Evolutionary conservation across 371 early-diverging fungal genomes (phyloP), one percentile per base, ranked within the genome.

Genomic region (Coemansia sp.): DNA sequence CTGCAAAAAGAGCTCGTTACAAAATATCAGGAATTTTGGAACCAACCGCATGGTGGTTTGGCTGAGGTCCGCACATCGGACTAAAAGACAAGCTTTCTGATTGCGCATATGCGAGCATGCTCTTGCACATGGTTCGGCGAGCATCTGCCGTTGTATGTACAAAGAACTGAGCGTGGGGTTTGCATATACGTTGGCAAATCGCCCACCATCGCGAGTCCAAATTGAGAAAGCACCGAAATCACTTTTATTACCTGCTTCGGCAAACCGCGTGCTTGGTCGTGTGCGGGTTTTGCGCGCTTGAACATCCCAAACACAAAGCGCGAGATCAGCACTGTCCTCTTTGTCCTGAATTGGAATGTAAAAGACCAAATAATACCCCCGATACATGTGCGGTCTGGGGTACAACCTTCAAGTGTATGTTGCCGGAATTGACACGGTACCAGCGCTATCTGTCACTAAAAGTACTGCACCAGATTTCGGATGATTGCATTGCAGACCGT

Each of bases 31-130:
- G 27, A 54, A 54, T 3, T 27, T 54, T 24, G 11, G 29, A 6
- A n/a, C 27, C 60, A 51, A 61, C 52, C 62, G 52, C 62, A 34
- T 61, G 62, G 62, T 61, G 62, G 52, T 61, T 51, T 31, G 8
- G 47, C 42, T 14, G 26, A 29, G 48, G 47, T 8, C 26, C 42
- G 24, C 59, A 13, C 45, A 45, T 45, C 45, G 45, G 4, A 22
- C 14, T 27, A 47, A 59, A 22, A 4, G 14, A 48, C 60, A 27
- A 27, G 8, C 27, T 59, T 47, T 59, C 29, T 47, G 60, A 45
- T 42, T 26, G 18, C 47, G 29, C n/a, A 27, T 27, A 7, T 47
- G 16, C 29, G 10, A 24, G 59, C 18, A 10, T 26, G 21, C 18
- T 24, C 11, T 59, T 26, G 27, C 60, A 45, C 60, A 59, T 59